A percentile compares a stretch with the other conserved stretches of the same genome.
Conservation (phyloP, 164 flowering plant species). For the Nelumbo lutea region DNA sequence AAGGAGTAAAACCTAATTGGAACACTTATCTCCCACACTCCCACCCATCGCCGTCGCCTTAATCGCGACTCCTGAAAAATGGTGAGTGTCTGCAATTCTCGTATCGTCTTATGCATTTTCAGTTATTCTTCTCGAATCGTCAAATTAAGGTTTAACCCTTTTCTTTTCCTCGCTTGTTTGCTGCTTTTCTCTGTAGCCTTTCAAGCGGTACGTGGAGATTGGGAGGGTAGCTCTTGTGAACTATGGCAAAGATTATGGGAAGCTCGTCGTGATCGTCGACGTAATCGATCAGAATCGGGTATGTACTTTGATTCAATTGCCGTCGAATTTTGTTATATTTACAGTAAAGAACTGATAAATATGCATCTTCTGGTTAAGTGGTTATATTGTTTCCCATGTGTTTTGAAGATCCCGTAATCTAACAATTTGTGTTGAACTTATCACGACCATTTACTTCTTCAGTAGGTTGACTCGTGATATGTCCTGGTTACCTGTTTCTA, state of each 20-base stretch:
- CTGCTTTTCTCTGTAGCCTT: constrained; percentile 33
- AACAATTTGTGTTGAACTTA: too few relatives aligned
- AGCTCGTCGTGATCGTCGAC: constrained; percentile 75
- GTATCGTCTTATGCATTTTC: neutral
- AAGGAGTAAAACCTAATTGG: too few relatives aligned
- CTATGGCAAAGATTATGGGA: constrained; percentile 67
- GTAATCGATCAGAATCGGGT: constrained; percentile 80
- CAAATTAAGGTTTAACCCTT: neutral
- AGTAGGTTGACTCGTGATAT: too few relatives aligned
- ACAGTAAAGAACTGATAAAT: neutral
- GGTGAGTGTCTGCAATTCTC: neutral
- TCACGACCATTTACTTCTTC: too few relatives aligned
- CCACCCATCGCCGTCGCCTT: neutral
- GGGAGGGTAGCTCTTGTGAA: constrained; percentile 69
- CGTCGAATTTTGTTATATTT: neutral
- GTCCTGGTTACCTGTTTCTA: too few relatives aligned
- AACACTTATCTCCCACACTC: neutral
- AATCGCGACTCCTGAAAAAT: neutral
- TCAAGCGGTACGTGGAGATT: constrained; percentile 79
- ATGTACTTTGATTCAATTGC: constrained; percentile 7
- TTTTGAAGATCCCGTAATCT: too few relatives aligned
- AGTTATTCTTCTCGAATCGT: neutral
- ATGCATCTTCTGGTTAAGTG: too few relatives aligned
- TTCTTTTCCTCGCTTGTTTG: neutral
- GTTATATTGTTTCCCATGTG: too few relatives aligned